Evolutionary conservation across 495 filamentous ascomycete species (phyloP).

Genomic region (Lasiosphaeriaceae sp.): DNA sequence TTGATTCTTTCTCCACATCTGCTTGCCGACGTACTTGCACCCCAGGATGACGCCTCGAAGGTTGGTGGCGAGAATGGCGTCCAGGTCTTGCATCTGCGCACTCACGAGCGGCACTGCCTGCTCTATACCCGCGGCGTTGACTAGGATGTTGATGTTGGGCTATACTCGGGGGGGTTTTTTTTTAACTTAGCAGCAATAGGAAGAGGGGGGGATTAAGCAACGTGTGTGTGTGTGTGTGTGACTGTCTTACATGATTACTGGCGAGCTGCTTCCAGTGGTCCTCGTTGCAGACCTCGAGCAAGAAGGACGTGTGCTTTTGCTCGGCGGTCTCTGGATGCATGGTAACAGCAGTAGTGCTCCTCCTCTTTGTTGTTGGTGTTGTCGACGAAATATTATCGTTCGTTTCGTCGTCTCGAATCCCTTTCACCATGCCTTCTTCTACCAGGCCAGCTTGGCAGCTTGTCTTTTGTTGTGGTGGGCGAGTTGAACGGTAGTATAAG

Average conservation of each 20-base stretch:
- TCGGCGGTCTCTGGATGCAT: no score
- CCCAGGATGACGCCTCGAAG: constrained; percentile 66
- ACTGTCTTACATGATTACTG: not conserved
- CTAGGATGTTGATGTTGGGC: constrained; percentile 55
- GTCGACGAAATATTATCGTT: no score
- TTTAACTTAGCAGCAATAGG: no score
- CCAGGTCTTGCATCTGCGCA: constrained; percentile 36
- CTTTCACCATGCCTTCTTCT: no score
- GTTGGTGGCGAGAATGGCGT: constrained; percentile 60
- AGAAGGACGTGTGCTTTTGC: not conserved
- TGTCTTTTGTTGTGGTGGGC: no score
- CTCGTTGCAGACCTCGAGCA: not conserved
- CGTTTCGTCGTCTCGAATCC: no score
- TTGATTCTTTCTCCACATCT: constrained; percentile 31
- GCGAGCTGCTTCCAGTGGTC: not conserved
- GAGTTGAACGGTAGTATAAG: not conserved
- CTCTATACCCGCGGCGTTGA: constrained; percentile 73
- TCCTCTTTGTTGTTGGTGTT: no score
- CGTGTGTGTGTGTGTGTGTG: not conserved
- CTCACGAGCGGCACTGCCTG: constrained; percentile 55
- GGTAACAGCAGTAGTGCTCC: no score
- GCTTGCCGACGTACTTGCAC: constrained; percentile 52
- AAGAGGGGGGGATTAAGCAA: not conserved
- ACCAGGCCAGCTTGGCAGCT: no score
- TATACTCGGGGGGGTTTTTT: no score